These are phyloP conservation scores for Penicillium sp. DNA, from an alignment of 2,329 filamentous ascomycete species.

Conservation along the genomic window DNA sequence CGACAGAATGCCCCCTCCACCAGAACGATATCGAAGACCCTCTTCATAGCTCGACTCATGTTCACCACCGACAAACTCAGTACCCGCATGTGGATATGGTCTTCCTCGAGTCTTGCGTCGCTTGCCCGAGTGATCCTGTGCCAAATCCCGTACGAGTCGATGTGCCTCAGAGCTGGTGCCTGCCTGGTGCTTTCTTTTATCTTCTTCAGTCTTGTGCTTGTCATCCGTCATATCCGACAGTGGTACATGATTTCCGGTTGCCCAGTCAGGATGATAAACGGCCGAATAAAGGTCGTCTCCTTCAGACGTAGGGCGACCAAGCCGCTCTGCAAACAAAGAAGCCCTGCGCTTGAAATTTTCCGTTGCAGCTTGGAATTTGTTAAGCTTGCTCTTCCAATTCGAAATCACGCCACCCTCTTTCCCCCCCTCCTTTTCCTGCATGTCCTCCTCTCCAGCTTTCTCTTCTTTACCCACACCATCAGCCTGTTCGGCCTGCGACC, in stretches of 20 bases:
- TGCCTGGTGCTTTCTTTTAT: slow-evolving; percentile 22
- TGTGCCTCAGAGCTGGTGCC: slow-evolving; percentile 28
- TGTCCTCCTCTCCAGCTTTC: slow-evolving; percentile 3
- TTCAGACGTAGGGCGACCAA: slow-evolving; percentile 20
- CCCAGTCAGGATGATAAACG: slow-evolving; percentile 25
- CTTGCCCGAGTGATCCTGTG: slow-evolving; percentile 23
- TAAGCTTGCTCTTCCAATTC: not conserved
- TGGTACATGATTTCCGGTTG: slow-evolving; percentile 21
- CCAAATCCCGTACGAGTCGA: slow-evolving; percentile 30
- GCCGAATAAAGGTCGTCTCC: slow-evolving; percentile 27
- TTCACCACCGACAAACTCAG: slow-evolving; percentile 7
- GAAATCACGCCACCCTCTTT: not conserved
- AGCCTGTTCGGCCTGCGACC: not conserved
- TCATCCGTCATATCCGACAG: slow-evolving; percentile 28
- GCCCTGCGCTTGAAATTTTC: slow-evolving; percentile 13
- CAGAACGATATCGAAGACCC: slow-evolving; percentile 21
- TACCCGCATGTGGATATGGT: slow-evolving; percentile 13
- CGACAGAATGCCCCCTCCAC: slow-evolving; percentile 30
- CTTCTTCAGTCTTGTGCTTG: slow-evolving; percentile 28
- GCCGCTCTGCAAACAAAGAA: slow-evolving; percentile 10
- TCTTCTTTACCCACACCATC: slow-evolving; percentile 4
- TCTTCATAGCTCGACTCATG: slow-evolving; percentile 9
- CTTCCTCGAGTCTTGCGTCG: slow-evolving; percentile 15
- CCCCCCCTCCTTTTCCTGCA: slow-evolving; percentile 1
- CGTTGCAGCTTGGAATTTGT: slow-evolving; percentile 1